Percentiles rank a stretch among this genome's conserved stretches.
These are phyloP conservation scores for Bisporella sp. DNA, from an alignment of 2,329 filamentous ascomycete genomes.

Conservation along the genomic window DNA sequence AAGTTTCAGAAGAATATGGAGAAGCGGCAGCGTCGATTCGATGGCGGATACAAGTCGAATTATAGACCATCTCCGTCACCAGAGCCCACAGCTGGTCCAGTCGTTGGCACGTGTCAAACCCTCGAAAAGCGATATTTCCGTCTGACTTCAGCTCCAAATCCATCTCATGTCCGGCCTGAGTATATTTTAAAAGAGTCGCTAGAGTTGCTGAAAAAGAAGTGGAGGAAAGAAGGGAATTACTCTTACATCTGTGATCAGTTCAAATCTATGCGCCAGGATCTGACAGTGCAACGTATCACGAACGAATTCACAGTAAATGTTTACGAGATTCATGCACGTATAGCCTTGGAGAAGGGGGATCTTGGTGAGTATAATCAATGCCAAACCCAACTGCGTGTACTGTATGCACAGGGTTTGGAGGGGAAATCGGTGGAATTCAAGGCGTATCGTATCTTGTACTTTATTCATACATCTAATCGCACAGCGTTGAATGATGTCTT, in stretches of 20 bases:
- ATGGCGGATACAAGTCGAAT: constrained; percentile 53
- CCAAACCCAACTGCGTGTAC: constrained; percentile 89
- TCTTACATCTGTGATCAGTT: constrained; percentile 98
- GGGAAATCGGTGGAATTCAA: constrained; percentile 94
- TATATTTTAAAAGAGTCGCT: constrained; percentile 74
- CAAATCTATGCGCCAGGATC: constrained; percentile 95
- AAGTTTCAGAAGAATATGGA: constrained; percentile 86
- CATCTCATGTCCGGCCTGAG: constrained; percentile 82
- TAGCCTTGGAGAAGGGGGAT: constrained; percentile 96
- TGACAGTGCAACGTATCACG: constrained; percentile 95
- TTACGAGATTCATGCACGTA: constrained; percentile 95
- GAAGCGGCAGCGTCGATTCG: constrained; percentile 83
- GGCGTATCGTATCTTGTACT: constrained; percentile 99
- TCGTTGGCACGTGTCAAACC: constrained; percentile 75
- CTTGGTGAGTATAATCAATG: constrained; percentile 99
- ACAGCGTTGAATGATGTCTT: constrained; percentile 96
- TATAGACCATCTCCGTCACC: constrained; percentile 48
- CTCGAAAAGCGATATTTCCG: constrained; percentile 95
- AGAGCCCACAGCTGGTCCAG: constrained; percentile 56
- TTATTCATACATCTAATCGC: constrained; percentile 97
- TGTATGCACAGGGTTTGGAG: constrained; percentile 82
- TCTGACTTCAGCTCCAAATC: constrained; percentile 81
- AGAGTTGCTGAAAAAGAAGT: constrained; percentile 87
- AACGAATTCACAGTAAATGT: constrained; percentile 94
- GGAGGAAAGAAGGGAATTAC: constrained; percentile 90